These are phyloP conservation scores for Sutorius australiensis DNA, from an alignment of 768 basidiomycete species.

Conservation along the genomic window DNA sequence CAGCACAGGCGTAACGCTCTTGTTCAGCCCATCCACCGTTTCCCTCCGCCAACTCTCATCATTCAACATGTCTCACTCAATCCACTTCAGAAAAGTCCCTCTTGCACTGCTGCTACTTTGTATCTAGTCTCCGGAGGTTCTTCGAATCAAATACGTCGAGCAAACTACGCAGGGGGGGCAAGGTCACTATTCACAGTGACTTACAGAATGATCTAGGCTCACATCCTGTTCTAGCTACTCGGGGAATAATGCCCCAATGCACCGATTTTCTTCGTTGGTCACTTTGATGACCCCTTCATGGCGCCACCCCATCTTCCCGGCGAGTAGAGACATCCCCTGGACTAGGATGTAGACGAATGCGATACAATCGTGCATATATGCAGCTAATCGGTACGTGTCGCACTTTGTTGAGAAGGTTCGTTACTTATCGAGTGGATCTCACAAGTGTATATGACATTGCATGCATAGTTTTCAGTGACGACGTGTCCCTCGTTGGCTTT, in stretches of 20 bases:
- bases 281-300: not conserved
- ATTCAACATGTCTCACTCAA: conserved; percentile 15
- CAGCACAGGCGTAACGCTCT: conserved; percentile 30
- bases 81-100: conserved; percentile 9
- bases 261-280: not conserved
- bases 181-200: conserved; percentile 17
- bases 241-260: not conserved
- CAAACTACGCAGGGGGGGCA: conserved; percentile 7
- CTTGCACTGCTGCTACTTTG: not conserved
- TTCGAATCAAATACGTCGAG: not conserved
- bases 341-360: conserved; percentile 3
- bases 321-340: conserved; percentile 7
- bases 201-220: conserved; percentile 9
- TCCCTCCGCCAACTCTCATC: conserved; percentile 30
- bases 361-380: conserved; percentile 13
- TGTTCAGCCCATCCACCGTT: conserved; percentile 31
- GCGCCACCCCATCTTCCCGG: conserved; percentile 17
- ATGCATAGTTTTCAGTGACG: conserved; percentile 28
- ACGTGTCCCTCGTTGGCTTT: not conserved
- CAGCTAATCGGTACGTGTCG: conserved; percentile 9
- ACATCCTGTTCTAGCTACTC: not conserved
- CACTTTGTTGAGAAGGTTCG: not conserved
- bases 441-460: conserved; percentile 13
- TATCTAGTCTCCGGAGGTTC: not conserved
- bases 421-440: conserved; percentile 7